Evolutionary conservation across 2,329 filamentous ascomycete species (phyloP), one percentile per base, ranked within the genome.

Genomic region (Thielaviopsis punctulata): DNA sequence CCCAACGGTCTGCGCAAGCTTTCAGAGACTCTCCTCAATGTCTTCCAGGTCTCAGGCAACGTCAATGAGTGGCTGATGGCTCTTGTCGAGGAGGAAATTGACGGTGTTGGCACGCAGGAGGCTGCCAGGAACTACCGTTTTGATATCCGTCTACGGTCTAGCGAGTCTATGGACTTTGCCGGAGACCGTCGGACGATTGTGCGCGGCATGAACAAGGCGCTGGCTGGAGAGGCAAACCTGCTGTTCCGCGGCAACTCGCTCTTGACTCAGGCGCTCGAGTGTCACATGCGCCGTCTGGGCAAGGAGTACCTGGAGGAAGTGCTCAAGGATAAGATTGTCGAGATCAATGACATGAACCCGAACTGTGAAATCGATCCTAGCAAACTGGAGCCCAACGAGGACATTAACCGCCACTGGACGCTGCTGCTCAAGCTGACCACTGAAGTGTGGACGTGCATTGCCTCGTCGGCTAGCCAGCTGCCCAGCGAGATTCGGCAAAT

Each of bases 311-410:
- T 98, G 1, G 86, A 93, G 59, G 86, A 93, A 48, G 83, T 86
- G 0, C 72, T 98, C 39, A 80, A 80, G n/a, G 82, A 88, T 49
- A 92, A 89, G 65, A 76, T 98, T 45, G 73, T 76, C 54, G 86
- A 94, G 62, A 95, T 98, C 63, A 92, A 94, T 61, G 84, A 90
- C 59, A 79, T 84, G 57, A 88, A 96, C 61, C 83, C 84, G 0
- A 85, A 95, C 60, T 96, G 90, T 64, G 92, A 98, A 64, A 89
- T 98, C 8, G 92, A 98, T 62, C 90, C 92, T 1, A 87, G 86
- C 65, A 82, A 84, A 55, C 72, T 94, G 27, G 66, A 67, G n/a
- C 63, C 65, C 21, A 65, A 66, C 8, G 80, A 88, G 23, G 87
- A 94, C 59, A 67, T 95, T 1, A 77, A 86, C 39, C 79, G 84